A percentile compares a stretch with the other conserved stretches of the same genome.
These are phyloP conservation scores for Zygotorulaspora danielsina DNA, from an alignment of 805 yeast genomes.

Conservation along the genomic window DNA sequence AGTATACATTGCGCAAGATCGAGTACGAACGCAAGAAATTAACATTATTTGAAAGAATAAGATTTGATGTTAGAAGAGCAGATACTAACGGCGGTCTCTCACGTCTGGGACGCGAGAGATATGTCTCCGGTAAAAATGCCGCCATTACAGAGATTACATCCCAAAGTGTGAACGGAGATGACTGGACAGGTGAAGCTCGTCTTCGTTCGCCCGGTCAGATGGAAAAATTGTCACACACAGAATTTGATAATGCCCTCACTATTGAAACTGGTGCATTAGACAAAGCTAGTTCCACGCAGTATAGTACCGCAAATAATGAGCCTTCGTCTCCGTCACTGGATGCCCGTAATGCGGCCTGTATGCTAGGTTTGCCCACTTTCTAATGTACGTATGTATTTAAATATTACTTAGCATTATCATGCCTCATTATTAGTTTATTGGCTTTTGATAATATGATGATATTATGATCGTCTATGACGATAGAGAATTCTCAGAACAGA, in stretches of 20 bases:
- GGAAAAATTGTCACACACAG: slow-evolving; percentile 24
- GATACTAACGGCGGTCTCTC: slow-evolving; percentile 78
- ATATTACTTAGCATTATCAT: no score
- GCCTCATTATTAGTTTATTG: no score
- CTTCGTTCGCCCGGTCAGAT: slow-evolving; percentile 17
- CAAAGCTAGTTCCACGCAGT: background rate
- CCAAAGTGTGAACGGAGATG: slow-evolving; percentile 50
- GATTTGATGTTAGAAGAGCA: slow-evolving; percentile 67
- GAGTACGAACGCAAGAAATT: slow-evolving; percentile 83
- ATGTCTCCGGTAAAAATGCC: slow-evolving; percentile 8
- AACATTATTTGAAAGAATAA: slow-evolving; percentile 63
- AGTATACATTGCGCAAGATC: slow-evolving; percentile 63
- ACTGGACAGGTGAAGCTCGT: slow-evolving; percentile 55
- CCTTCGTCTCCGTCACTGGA: slow-evolving; percentile 42
- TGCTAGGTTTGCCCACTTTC: slow-evolving; percentile 74
- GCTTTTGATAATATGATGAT: background rate
- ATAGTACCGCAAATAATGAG: background rate
- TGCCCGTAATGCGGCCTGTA: slow-evolving; percentile 77
- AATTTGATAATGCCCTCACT: slow-evolving; percentile 22
- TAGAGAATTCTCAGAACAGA: slow-evolving; percentile 12
- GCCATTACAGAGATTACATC: slow-evolving; percentile 28
- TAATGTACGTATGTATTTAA: slow-evolving; percentile 24
- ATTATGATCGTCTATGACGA: background rate
- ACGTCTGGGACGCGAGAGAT: slow-evolving; percentile 52
- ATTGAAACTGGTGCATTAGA: slow-evolving; percentile 28